phyloP scores from a whole-genome alignment of 2,329 filamentous ascomycete genomes.

The Alternaria postmessia region DNA sequence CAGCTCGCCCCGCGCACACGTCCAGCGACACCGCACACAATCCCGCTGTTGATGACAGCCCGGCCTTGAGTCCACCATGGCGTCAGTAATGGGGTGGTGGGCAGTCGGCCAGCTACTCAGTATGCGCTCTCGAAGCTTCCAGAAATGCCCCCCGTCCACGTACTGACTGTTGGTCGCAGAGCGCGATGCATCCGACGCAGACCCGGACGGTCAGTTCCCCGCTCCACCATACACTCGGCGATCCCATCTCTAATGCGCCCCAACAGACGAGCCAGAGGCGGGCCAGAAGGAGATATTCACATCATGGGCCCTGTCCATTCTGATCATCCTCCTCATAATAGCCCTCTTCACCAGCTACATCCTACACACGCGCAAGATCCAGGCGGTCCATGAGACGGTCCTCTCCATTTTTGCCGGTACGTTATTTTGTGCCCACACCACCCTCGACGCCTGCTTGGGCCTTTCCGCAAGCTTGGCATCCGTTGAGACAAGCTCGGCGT shows the following conservation, averaged over 20 bases:
- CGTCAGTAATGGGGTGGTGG: conserved; percentile 49
- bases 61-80: conserved; percentile 46
- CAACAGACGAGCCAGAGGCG: conserved; percentile 74
- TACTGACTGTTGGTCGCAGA: conserved; percentile 36
- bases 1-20: conserved; percentile 4
- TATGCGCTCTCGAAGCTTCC: conserved; percentile 33
- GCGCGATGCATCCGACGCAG: conserved; percentile 57
- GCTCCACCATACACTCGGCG: conserved; percentile 15
- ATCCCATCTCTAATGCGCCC: conserved; percentile 46
- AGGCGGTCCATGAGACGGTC: conserved; percentile 97
- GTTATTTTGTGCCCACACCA: conserved; percentile 19
- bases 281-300: conserved; percentile 93
- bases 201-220: conserved; percentile 54
- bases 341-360: conserved; percentile 98
- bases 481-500: conserved; percentile 15
- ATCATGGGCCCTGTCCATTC: conserved; percentile 97
- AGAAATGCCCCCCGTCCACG: background rate
- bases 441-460: background rate
- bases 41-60: conserved; percentile 39
- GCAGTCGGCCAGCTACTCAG: conserved; percentile 51
- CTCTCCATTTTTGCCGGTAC: conserved; percentile 95
- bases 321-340: conserved; percentile 90
- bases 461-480: conserved; percentile 7
- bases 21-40: conserved; percentile 11
- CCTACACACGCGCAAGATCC: conserved; percentile 94